Percentiles rank a stretch among this genome's conserved stretches.
Evolutionary conservation across 2,329 filamentous ascomycete genomes (phyloP).

Genomic region (Fusarium sp.): DNA sequence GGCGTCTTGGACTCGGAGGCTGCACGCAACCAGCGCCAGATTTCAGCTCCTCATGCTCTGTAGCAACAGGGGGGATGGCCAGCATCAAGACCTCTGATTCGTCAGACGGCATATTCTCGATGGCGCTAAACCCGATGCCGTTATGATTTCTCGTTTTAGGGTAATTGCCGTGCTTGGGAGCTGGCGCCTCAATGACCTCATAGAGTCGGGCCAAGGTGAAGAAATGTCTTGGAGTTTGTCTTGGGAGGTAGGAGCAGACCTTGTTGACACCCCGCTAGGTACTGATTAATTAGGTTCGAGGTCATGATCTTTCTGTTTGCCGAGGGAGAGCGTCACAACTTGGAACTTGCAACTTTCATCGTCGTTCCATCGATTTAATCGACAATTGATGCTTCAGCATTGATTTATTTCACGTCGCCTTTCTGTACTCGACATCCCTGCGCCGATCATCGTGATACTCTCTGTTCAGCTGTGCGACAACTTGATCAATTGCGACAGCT

Average conservation of each 20-base stretch:
- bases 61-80: neutral
- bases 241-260: constrained; percentile 30
- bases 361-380: neutral
- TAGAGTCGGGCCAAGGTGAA: constrained; percentile 22
- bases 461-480: constrained; percentile 3
- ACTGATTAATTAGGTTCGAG: neutral
- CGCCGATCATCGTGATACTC: constrained; percentile 23
- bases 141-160: constrained; percentile 14
- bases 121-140: constrained; percentile 13
- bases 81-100: neutral
- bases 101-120: fast-evolving
- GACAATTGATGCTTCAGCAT: constrained; percentile 4
- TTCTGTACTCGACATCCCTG: constrained; percentile 20
- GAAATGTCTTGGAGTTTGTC: constrained; percentile 40
- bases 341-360: neutral
- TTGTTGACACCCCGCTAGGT: constrained; percentile 23
- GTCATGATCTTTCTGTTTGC: constrained; percentile 12
- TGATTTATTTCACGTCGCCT: constrained; percentile 5
- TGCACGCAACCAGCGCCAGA: neutral
- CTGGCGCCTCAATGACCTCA: constrained; percentile 37
- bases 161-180: constrained; percentile 9
- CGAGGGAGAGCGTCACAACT: neutral
- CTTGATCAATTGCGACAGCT: neutral
- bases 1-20: constrained; percentile 26
- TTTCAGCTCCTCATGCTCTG: constrained; percentile 30